Evolutionary conservation across 805 yeast species (phyloP).

Genomic region (Saturnispora zaruensis): DNA sequence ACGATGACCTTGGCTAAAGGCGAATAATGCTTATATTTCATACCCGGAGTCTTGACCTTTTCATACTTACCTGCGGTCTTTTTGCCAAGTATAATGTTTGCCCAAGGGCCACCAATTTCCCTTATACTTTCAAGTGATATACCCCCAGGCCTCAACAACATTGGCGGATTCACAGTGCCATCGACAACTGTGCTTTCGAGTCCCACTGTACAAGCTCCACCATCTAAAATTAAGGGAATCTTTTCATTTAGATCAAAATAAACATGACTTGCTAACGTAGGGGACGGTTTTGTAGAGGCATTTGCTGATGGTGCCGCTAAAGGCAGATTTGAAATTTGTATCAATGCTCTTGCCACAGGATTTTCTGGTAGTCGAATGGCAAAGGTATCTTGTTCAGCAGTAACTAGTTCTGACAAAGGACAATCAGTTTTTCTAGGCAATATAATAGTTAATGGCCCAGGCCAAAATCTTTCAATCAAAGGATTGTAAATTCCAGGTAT

Average conservation of each 20-base stretch:
- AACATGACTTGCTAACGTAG: constrained; percentile 84
- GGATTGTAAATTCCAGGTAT: constrained; percentile 64
- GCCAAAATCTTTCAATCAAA: constrained; percentile 74
- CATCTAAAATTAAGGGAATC: constrained; percentile 82
- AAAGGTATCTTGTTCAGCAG: constrained; percentile 82
- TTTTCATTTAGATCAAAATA: constrained; percentile 66
- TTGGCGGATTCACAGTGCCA: constrained; percentile 78
- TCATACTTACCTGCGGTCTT: constrained; percentile 57
- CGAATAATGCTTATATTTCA: constrained; percentile 94
- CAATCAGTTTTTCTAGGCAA: constrained; percentile 47
- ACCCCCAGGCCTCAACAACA: constrained; percentile 91
- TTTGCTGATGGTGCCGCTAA: constrained; percentile 98
- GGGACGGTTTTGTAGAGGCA: constrained; percentile 91
- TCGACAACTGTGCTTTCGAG: constrained; percentile 92
- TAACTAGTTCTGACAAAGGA: constrained; percentile 63
- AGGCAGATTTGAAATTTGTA: constrained; percentile 77
- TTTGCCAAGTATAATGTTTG: constrained; percentile 51
- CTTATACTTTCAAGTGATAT: constrained; percentile 70
- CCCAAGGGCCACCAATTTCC: constrained; percentile 54
- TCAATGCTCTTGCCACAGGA: constrained; percentile 84
- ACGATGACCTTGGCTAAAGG: constrained; percentile 79
- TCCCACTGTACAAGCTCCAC: constrained; percentile 83
- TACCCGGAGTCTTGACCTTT: constrained; percentile 87
- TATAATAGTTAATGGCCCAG: constrained; percentile 88
- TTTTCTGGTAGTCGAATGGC: constrained; percentile 87